Evolutionary conservation across 1,284 basidiomycete genomes (phyloP), one percentile per base, ranked within the genome.

Genomic region (Ustilago cynodontis): DNA sequence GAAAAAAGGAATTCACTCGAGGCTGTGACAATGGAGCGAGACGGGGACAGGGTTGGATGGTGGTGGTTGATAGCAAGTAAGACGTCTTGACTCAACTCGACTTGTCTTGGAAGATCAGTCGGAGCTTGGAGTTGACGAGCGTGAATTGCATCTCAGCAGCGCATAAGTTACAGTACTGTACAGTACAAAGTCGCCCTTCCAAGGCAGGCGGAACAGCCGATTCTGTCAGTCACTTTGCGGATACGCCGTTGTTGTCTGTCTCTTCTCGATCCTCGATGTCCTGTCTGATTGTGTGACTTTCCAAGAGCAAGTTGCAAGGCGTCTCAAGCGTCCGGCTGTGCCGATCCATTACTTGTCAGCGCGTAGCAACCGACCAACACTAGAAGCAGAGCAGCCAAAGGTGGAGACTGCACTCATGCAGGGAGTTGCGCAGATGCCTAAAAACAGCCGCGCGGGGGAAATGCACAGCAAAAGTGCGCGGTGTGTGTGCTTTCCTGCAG

Each of bases 341-440:
- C 50, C 29, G 50, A 52, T 52, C n/a, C 50, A 29, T 4, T 2
- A 6, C 35, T 52, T 52, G 31, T 52, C 50, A 52, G 50, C 50
- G 49, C n/a, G n/a, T n/a, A n/a, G n/a, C n/a, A n/a, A n/a, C 45
- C 4, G 45, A 22, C 20, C 8, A 49, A 26, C 45, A 5, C 5
- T 5, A 33, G 11, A 11, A 33, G 31, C 31, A 37, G 3, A 37
- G 31, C 31, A 11, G 11, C 1, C 20, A 50, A 35, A 52, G 50
- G 18, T 52, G 50, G 29, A 52, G 50, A 49, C 47, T 49, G 47
- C 26, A 24, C 7, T 52, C n/a, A 52, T 31, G 52, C 35, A 37
- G 52, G 52, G 31, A 54, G 52, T 54, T 54, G 52, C 22, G 50
- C 50, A 33, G 50, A 52, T 29, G 43, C 14, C 7, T n/a, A 26